Evolutionary conservation across 2,329 filamentous ascomycete genomes (phyloP), one percentile per base, ranked within the genome.

Genomic region (Sclerotinia glacialis): DNA sequence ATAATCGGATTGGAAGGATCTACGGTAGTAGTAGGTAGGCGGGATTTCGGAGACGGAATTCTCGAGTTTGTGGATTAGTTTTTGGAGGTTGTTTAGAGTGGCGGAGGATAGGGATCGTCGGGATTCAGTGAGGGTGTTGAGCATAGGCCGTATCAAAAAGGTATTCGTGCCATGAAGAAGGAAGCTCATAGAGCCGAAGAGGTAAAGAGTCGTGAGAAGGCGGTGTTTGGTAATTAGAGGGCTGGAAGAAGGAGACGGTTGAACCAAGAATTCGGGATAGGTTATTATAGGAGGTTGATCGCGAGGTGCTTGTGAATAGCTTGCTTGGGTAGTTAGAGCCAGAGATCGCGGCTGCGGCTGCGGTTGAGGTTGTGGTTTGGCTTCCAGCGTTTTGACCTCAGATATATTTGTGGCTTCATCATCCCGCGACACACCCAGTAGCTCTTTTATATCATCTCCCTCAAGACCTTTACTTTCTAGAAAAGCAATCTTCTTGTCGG

Each of bases 401-500:
- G 50, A 49, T 8, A 28, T 47, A 44, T 50, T 47, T 69, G 68
- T 67, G 1, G 72, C 74, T 69, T 76, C 74, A 54, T 52, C n/a
- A 68, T 75, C 73, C 28, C 71, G 66, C 1, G 73, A 64, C 9
- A 74, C 69, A 11, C 77, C 80, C 69, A 97, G 78, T 9, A 96
- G 80, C 60, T 81, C 80, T 71, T 91, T 80, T 68, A 96, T 91
- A 69, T 94, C 87, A 42, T 83, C 81, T 5, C 84, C 79, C 4
- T 79, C 79, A 9, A 97, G 80, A 4, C 91, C 91, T 77, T 97
- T 97, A 61, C 85, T 86, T 74, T 88, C 83, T 1, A 97, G 80
- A 72, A 97, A 97, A 9, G 85, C 84, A 26, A 85, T 81, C 79
- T 96, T 96, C 78, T 87, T 88, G 66, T 91, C 89, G 54, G 83